Conservation (phyloP, 768 basidiomycete species). For the Suillus sp. region DNA sequence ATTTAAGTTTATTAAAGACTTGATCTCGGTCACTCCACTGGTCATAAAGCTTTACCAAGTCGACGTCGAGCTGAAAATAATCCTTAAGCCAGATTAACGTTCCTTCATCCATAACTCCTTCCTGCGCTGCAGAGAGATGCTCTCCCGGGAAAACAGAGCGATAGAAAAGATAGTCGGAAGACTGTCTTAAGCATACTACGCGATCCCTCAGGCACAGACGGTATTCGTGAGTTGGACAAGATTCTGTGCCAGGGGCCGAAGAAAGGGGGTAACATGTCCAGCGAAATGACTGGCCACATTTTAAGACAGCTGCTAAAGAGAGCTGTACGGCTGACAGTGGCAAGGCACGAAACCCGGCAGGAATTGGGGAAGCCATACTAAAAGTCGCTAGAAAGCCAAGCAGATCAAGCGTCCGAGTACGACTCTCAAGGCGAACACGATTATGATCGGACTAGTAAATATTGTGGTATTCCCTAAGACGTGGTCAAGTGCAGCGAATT, state of each 20-base stretch:
- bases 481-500: not conserved
- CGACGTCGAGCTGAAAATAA: conserved; percentile 87
- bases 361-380: conserved; percentile 14
- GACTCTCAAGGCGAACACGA: not conserved
- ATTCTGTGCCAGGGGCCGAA: conserved; percentile 17
- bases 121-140: conserved; percentile 35
- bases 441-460: not conserved
- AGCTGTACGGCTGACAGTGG: conserved; percentile 68
- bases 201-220: conserved; percentile 80
- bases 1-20: conserved; percentile 66
- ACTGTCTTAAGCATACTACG: conserved; percentile 81
- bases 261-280: conserved; percentile 62
- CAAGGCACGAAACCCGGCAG: conserved; percentile 56
- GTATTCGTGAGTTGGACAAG: conserved; percentile 59
- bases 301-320: conserved; percentile 74
- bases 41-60: conserved; percentile 69
- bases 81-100: conserved; percentile 76
- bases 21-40: conserved; percentile 75
- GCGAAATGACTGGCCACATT: conserved; percentile 85
- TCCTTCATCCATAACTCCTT: conserved; percentile 52
- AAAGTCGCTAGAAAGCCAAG: not conserved
- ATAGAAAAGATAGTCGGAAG: conserved; percentile 64
- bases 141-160: conserved; percentile 62
- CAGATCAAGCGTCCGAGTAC: not conserved
- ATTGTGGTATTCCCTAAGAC: not conserved